phyloP scores from a whole-genome alignment of 495 filamentous ascomycete genomes.

The Cladorrhinum samala region DNA sequence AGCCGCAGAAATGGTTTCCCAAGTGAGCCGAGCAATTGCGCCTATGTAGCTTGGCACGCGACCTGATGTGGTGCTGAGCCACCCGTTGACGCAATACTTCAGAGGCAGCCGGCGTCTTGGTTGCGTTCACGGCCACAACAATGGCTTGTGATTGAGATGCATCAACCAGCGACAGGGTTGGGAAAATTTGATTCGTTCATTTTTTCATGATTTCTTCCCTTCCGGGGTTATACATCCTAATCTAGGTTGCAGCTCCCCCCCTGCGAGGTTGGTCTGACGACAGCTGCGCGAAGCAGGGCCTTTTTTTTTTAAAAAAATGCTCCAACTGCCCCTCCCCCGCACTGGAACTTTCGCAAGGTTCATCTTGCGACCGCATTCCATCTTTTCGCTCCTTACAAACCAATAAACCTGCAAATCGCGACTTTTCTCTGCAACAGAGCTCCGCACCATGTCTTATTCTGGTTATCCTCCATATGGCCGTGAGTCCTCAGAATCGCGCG shows the following conservation, averaged over 20 bases:
- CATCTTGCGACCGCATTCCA: too few species aligned
- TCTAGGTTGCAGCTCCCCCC: too few species aligned
- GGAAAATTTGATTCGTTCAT: too few species aligned
- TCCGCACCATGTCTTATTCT: conserved; percentile 25
- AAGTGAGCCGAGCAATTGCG: too few species aligned
- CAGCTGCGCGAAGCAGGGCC: too few species aligned
- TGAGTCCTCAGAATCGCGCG: conserved; percentile 15
- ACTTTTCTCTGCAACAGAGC: not conserved
- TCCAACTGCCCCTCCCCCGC: not conserved
- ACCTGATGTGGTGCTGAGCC: not conserved
- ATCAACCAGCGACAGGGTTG: too few species aligned
- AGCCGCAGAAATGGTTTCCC: not conserved
- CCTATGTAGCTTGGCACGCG: not conserved
- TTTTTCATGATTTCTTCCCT: too few species aligned
- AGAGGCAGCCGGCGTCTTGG: not conserved
- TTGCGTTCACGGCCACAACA: too few species aligned
- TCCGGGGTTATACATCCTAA: too few species aligned
- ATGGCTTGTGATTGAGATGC: too few species aligned
- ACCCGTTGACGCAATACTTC: not conserved
- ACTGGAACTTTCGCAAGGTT: not conserved
- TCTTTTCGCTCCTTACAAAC: too few species aligned
- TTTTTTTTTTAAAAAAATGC: not conserved
- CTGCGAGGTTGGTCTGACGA: too few species aligned
- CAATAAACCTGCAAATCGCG: not conserved
- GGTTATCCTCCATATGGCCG: conserved; percentile 31